Evolutionary conservation across 2,329 filamentous ascomycete species (phyloP), one percentile per base, ranked within the genome.

Genomic region (Cadophora malorum): DNA sequence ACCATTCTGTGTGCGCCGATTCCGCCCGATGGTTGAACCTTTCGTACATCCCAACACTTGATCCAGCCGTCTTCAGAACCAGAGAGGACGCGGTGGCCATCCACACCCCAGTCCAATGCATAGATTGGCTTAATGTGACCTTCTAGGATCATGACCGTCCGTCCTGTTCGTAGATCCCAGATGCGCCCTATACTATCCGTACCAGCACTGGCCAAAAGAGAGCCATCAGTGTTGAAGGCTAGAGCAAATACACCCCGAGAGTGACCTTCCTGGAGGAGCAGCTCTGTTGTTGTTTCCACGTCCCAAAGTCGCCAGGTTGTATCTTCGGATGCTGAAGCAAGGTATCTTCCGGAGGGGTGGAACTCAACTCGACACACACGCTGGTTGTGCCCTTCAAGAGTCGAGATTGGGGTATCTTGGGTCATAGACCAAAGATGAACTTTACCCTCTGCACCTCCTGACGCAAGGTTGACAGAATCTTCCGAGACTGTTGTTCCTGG

Each of bases 281-380:
- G 81, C 77, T 98, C 94, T 2, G 90, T 90, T 0, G 89, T 92
- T 0, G 91, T 96, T 73, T 93, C 90, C 0, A 98, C 88, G 78
- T 98, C 95, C 95, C 96, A 99, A 41, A 99, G 83, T 55, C 95
- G 89, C 96, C 96, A 99, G 0, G 96, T 97, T 1, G 94, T 97
- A 78, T 99, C 96, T 75, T 96, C 96, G 0, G 94, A 97, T 7
- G 96, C 96, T 0, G 94, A 97, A 5, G 95, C 96, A 6, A 98
- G 83, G 76, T 95, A 98, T 70, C 86, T 86, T 3, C 95, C 95
- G 0, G 93, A 97, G 0, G 96, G 96, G 73, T 99, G 96, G 76
- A 98, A 97, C 68, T 97, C 96, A 14, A 97, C 91, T 66, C 95
- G 89, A 75, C 94, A 97, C 9, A 99, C 94, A 69, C 96, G 90